These are phyloP conservation scores for Pseudocercospora crystallina DNA, from an alignment of 2,329 filamentous ascomycete species.

Conservation along the genomic window DNA sequence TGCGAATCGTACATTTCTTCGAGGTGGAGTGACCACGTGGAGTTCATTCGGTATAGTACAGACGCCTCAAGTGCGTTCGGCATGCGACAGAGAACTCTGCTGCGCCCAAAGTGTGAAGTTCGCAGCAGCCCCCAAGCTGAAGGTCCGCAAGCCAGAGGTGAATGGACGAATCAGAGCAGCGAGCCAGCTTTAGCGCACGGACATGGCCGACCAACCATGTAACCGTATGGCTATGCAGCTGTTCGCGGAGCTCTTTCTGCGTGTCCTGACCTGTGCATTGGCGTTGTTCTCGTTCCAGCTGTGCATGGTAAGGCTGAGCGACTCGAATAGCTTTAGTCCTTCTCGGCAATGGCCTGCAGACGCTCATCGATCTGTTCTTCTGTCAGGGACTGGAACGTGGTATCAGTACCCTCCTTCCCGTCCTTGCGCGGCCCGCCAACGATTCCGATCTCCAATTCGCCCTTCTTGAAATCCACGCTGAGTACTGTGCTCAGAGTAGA, in stretches of 20 bases:
- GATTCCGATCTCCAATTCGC: constrained; percentile 96
- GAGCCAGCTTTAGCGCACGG: no score
- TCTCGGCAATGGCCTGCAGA: constrained; percentile 96
- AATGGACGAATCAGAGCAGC: no score
- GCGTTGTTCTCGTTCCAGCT: no score
- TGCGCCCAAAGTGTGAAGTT: no score
- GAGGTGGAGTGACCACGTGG: constrained; percentile 15
- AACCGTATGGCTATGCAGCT: no score
- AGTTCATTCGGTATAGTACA: constrained; percentile 19
- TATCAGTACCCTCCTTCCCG: constrained; percentile 77
- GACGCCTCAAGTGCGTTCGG: constrained; percentile 20
- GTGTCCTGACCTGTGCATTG: no score
- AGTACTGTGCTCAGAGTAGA: constrained; percentile 92
- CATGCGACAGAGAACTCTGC: constrained; percentile 17
- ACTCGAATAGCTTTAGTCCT: constrained; percentile 65
- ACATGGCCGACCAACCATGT: no score
- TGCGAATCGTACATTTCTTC: background rate
- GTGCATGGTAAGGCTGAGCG: no score
- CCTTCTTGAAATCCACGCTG: constrained; percentile 99
- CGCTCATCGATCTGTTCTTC: constrained; percentile 98
- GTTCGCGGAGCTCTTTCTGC: no score
- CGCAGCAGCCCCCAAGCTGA: no score
- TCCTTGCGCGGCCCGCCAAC: constrained; percentile 83
- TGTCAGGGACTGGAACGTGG: constrained; percentile 81
- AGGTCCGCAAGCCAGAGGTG: no score